A percentile compares a stretch with the other conserved stretches of the same genome.
These are phyloP conservation scores for Drechmeria coniospora DNA, from an alignment of 2,329 filamentous ascomycete species.

Conservation along the genomic window DNA sequence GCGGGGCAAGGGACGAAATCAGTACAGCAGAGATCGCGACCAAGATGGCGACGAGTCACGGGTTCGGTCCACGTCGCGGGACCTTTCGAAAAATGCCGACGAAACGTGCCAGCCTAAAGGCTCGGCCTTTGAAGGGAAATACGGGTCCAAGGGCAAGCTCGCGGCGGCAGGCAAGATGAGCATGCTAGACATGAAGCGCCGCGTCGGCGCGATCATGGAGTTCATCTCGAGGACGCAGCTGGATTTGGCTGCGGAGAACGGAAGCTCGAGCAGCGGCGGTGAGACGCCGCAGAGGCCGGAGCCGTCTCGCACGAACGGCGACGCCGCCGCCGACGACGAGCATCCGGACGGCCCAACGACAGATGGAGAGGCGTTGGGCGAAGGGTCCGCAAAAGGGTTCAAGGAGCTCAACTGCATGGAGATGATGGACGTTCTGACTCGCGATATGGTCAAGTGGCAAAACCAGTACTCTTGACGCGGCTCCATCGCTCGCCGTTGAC, in stretches of 20 bases:
- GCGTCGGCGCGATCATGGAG: constrained; percentile 70
- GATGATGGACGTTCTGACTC: constrained; percentile 80
- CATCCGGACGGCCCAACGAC: constrained; percentile 10
- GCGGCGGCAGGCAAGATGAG: constrained; percentile 52
- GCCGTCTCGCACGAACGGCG: constrained; percentile 20
- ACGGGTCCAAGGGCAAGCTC: constrained; percentile 34
- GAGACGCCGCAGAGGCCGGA: constrained; percentile 20
- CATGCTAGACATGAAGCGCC: constrained; percentile 77
- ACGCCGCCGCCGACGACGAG: constrained; percentile 9
- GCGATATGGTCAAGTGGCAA: constrained; percentile 75
- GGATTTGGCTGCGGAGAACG: constrained; percentile 55
- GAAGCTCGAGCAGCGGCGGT: constrained; percentile 21
- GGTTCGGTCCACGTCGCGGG: constrained; percentile 38
- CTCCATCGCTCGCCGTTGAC: background rate
- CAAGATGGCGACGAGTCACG: constrained; percentile 40
- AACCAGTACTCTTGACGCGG: constrained; percentile 41
- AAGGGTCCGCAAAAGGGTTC: constrained; percentile 38
- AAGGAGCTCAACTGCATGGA: constrained; percentile 63
- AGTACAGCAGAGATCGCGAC: constrained; percentile 67
- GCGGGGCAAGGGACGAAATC: constrained; percentile 60
- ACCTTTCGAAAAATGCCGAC: constrained; percentile 22
- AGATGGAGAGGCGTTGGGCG: no score
- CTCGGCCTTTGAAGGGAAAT: constrained; percentile 32
- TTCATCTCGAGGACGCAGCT: constrained; percentile 83
- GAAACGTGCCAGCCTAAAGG: constrained; percentile 20